phyloP scores from a whole-genome alignment of 805 yeast species.

The Yueomyces sinensis region DNA sequence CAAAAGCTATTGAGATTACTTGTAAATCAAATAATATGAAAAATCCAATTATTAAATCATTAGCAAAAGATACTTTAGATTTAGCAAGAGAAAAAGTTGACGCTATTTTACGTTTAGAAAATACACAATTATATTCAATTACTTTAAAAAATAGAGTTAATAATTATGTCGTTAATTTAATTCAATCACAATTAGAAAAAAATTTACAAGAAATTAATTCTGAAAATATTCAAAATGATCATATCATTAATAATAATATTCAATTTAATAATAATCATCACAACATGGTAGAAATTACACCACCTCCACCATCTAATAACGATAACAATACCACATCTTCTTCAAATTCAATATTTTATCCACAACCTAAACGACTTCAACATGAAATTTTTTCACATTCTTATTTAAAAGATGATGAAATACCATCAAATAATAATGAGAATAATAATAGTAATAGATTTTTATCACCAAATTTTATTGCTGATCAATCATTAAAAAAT shows the following conservation, averaged over 20 bases:
- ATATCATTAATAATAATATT: not conserved
- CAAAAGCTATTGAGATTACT: not conserved
- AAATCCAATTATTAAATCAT: conserved; percentile 48
- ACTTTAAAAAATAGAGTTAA: conserved; percentile 73
- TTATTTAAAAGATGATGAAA: conserved; percentile 25
- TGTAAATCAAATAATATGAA: not conserved
- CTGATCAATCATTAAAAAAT: not conserved
- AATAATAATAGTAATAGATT: conserved; percentile 1
- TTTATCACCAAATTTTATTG: too few species aligned
- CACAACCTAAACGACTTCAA: conserved; percentile 9
- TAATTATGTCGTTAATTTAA: conserved; percentile 45
- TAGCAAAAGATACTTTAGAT: conserved; percentile 55
- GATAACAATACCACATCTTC: not conserved
- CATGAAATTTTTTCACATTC: conserved; percentile 26
- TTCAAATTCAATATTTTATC: not conserved
- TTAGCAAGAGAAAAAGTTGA: conserved; percentile 55
- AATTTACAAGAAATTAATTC: not conserved
- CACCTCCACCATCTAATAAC: not conserved
- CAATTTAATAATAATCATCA: not conserved
- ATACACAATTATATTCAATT: conserved; percentile 61
- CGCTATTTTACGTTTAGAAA: conserved; percentile 54
- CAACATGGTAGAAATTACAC: too few species aligned
- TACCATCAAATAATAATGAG: conserved; percentile 14
- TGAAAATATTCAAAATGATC: conserved; percentile 19
- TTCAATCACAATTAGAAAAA: conserved; percentile 47